A percentile compares a stretch with the other conserved stretches of the same genome.
Evolutionary conservation across 768 basidiomycete genomes (phyloP).

Genomic region (Kwoniella sp.): DNA sequence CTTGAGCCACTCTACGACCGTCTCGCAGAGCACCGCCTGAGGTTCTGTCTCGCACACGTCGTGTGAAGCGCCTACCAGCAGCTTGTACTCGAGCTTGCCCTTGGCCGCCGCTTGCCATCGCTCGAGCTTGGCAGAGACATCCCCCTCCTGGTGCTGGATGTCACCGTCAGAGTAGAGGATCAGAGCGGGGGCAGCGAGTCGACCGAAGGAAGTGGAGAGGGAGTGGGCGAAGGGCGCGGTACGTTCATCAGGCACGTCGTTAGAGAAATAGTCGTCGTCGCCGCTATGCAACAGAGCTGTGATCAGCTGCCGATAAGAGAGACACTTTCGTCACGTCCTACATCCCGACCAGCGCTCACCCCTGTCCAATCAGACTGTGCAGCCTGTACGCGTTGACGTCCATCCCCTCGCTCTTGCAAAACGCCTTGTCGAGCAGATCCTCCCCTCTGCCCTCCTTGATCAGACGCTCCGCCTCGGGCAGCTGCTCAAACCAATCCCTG

Average conservation of each 20-base stretch:
- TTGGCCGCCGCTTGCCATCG: conserved; percentile 30
- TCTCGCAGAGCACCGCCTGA: conserved; percentile 23
- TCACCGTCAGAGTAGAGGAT: conserved; percentile 40
- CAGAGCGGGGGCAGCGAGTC: conserved; percentile 33
- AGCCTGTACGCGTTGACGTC: conserved; percentile 34
- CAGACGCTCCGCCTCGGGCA: conserved; percentile 26
- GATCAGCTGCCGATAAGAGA: too few relatives aligned
- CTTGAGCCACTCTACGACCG: conserved; percentile 32
- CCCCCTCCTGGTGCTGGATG: conserved; percentile 15
- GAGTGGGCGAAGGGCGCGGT: conserved; percentile 29
- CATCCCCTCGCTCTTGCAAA: conserved; percentile 16
- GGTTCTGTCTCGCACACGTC: conserved; percentile 28
- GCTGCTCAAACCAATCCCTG: conserved; percentile 8
- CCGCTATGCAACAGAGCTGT: too few relatives aligned
- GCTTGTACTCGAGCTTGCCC: conserved; percentile 13
- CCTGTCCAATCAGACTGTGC: conserved; percentile 33
- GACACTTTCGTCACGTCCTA: too few relatives aligned
- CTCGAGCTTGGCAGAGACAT: conserved; percentile 9
- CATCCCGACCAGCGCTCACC: conserved; percentile 40
- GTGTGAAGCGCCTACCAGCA: conserved; percentile 33
- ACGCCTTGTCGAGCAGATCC: conserved; percentile 26
- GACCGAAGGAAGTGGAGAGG: conserved; percentile 43
- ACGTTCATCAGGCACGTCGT: conserved; percentile 31
- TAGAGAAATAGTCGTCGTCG: conserved; percentile 49
- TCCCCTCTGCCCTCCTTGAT: conserved; percentile 33